Conservation (phyloP, 208 protist genomes). For the Leishmania guyanensis region DNA sequence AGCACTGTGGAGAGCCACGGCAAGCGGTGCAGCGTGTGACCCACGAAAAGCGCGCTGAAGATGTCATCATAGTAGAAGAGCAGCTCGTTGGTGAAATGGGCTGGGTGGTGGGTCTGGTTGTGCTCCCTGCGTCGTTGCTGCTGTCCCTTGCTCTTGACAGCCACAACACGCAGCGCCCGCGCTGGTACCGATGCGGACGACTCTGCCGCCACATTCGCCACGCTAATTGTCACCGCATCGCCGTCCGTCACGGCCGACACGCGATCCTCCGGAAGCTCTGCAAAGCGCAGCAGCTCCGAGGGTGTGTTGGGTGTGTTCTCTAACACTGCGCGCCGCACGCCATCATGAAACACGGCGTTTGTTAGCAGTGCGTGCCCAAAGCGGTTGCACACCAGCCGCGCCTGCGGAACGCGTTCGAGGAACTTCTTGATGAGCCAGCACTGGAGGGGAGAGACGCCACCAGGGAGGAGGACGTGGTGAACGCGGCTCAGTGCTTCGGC, state of each 20-base stretch:
- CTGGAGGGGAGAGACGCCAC: constrained; percentile 45
- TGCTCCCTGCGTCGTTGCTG: constrained; percentile 34
- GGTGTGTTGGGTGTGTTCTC: constrained; percentile 40
- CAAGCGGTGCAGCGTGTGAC: constrained; percentile 44
- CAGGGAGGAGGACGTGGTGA: constrained; percentile 50
- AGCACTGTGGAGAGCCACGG: constrained; percentile 69
- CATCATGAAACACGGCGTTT: constrained; percentile 66
- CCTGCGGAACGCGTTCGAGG: constrained; percentile 33
- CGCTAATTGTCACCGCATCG: constrained; percentile 36
- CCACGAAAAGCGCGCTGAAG: constrained; percentile 58
- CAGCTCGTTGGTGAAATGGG: constrained; percentile 60
- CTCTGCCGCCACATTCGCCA: background rate
- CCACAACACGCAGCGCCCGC: constrained; percentile 28
- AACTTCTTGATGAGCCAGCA: constrained; percentile 44
- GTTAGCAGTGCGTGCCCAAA: constrained; percentile 65
- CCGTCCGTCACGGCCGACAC: constrained; percentile 40
- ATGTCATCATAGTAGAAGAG: constrained; percentile 69
- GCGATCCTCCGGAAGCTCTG: constrained; percentile 25
- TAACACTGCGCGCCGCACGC: constrained; percentile 46
- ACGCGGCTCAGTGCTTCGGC: constrained; percentile 40
- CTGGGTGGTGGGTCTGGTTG: constrained; percentile 32
- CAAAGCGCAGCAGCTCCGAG: constrained; percentile 24
- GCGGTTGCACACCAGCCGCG: constrained; percentile 52
- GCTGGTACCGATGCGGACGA: background rate
- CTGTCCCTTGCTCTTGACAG: constrained; percentile 25